Evolutionary conservation across 306 rosid species (phyloP).

Genomic region (Cicer pinnatifidum): DNA sequence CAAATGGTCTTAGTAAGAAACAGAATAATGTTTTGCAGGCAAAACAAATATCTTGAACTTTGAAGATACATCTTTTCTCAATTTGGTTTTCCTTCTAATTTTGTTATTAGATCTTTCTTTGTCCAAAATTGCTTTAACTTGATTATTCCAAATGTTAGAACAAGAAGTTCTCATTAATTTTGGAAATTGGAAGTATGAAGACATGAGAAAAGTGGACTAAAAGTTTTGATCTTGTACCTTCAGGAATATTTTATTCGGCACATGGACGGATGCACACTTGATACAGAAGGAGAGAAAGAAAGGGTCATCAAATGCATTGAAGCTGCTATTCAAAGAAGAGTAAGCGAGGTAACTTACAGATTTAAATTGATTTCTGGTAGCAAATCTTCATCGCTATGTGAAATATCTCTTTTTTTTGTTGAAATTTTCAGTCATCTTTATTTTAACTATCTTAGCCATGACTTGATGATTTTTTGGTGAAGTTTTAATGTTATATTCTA

Average conservation of each 20-base stretch:
- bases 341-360: slow-evolving; percentile 66
- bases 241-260: slow-evolving; percentile 85
- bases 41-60: slow-evolving; percentile 14
- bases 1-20: slow-evolving; percentile 21
- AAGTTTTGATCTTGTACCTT: slow-evolving; percentile 30
- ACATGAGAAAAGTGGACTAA: slow-evolving; percentile 5
- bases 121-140: slow-evolving; percentile 13
- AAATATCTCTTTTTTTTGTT: slow-evolving; percentile 12
- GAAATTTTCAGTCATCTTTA: neutral
- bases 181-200: neutral
- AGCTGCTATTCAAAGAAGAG: slow-evolving; percentile 91
- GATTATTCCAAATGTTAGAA: slow-evolving; percentile 23
- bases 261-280: slow-evolving; percentile 90
- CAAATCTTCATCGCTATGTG: neutral
- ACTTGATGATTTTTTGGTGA: neutral
- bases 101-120: neutral
- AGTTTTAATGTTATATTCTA: neutral
- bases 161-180: slow-evolving; percentile 16
- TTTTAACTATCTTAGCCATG: slow-evolving; percentile 11
- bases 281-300: slow-evolving; percentile 86
- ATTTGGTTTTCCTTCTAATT: slow-evolving; percentile 13
- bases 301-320: slow-evolving; percentile 85
- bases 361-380: slow-evolving; percentile 16
- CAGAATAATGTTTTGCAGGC: neutral
- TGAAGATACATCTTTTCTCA: slow-evolving; percentile 10